A percentile compares a stretch with the other conserved stretches of the same genome.
Conservation (phyloP, 2,329 filamentous ascomycete species). For the Xylariales sp. region DNA sequence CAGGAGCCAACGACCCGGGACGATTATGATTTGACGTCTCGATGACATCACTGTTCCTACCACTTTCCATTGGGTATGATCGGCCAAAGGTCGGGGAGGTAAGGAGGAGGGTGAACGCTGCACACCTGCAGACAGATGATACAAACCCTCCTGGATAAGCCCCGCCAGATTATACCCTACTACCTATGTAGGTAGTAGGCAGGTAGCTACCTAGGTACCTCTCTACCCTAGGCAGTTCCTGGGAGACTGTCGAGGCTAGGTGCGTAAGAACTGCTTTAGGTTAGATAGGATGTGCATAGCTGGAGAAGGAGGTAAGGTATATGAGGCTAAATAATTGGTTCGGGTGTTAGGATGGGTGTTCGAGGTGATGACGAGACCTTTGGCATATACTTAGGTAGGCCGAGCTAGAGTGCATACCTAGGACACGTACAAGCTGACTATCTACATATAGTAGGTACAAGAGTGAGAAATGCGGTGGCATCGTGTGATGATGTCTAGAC, state of each 20-base stretch:
- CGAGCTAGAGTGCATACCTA: conserved; percentile 4
- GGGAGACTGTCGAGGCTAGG: too few relatives aligned
- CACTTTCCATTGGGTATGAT: conserved; percentile 19
- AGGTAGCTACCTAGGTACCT: too few relatives aligned
- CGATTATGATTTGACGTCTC: not conserved
- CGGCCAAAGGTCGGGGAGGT: not conserved
- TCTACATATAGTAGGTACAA: conserved; percentile 19
- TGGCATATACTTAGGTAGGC: conserved; percentile 14
- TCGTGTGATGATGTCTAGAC: conserved; percentile 4
- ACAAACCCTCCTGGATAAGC: not conserved
- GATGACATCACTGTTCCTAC: conserved; percentile 23
- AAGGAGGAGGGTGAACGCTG: conserved; percentile 10
- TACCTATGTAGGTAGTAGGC: too few relatives aligned
- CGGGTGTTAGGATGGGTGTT: not conserved
- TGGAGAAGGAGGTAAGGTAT: not conserved
- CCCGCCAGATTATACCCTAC: not conserved
- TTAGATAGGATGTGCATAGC: not conserved
- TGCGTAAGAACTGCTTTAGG: not conserved
- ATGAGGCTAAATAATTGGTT: not conserved
- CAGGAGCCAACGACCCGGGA: conserved; percentile 24
- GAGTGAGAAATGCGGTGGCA: conserved; percentile 1
- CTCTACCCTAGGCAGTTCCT: not conserved
- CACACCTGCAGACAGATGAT: conserved; percentile 21
- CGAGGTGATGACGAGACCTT: conserved; percentile 6
- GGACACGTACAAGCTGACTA: conserved; percentile 12